These are phyloP conservation scores for Petunia hybrid DNA, from an alignment of 305 asterid species.

Conservation along the genomic window DNA sequence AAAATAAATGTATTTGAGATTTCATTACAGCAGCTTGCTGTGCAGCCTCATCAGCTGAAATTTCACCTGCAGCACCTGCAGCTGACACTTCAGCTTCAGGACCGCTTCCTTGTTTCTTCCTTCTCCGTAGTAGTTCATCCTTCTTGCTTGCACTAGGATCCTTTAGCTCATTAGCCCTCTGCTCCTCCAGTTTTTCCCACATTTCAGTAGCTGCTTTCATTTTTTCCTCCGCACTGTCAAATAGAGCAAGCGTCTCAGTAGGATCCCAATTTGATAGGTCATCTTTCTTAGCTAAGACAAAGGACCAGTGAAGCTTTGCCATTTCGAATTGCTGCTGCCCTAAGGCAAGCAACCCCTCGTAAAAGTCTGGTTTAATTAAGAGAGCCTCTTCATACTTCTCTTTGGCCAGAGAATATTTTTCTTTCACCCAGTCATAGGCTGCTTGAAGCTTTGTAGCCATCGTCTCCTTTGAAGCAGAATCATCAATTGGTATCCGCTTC, in stretches of 20 bases:
- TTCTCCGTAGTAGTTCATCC: slow-evolving; percentile 67
- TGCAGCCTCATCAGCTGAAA: slow-evolving; percentile 76
- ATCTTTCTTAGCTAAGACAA: slow-evolving; percentile 79
- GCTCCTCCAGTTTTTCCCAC: slow-evolving; percentile 97
- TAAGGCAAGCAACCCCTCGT: slow-evolving; percentile 81
- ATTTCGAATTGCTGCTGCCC: slow-evolving; percentile 98
- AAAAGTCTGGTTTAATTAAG: slow-evolving; percentile 76
- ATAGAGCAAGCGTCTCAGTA: slow-evolving; percentile 71
- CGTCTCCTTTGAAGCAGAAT: slow-evolving; percentile 68
- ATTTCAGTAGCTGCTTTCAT: slow-evolving; percentile 86
- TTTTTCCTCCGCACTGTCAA: slow-evolving; percentile 81
- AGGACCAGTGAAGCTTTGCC: slow-evolving; percentile 98
- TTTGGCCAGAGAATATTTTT: slow-evolving; percentile 75
- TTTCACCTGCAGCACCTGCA: slow-evolving; percentile 46
- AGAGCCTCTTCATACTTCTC: slow-evolving; percentile 88
- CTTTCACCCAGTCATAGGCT: slow-evolving; percentile 91
- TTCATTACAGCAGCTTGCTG: slow-evolving; percentile 93
- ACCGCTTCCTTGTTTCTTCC: slow-evolving; percentile 63
- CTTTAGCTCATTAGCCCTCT: slow-evolving; percentile 70
- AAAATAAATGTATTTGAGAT: slow-evolving; percentile 89
- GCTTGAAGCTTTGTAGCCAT: slow-evolving; percentile 71
- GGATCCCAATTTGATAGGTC: slow-evolving; percentile 86
- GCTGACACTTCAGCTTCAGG: slow-evolving; percentile 53
- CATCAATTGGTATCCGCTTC: slow-evolving; percentile 85
- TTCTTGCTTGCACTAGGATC: slow-evolving; percentile 67